Conservation (phyloP, 1,284 basidiomycete genomes). For the Microbotryomycetes sp. region DNA sequence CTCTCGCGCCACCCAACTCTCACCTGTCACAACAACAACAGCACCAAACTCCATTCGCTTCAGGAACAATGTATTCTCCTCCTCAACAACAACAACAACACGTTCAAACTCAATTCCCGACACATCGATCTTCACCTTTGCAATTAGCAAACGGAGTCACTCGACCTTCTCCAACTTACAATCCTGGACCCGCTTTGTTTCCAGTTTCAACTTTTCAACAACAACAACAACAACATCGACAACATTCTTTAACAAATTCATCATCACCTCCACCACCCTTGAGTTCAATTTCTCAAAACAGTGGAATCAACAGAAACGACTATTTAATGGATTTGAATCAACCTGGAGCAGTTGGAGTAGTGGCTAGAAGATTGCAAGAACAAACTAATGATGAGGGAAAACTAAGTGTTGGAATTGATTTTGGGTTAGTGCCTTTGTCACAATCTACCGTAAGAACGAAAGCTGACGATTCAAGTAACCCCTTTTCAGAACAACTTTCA, state of each 20-base stretch:
- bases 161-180: neutral
- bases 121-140: too few species aligned
- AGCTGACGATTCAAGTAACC: too few species aligned
- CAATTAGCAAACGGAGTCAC: neutral
- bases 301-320: neutral
- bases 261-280: neutral
- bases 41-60: neutral
- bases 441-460: too few species aligned
- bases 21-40: neutral
- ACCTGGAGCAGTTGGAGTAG: neutral
- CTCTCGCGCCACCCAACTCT: neutral
- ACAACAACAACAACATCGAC: too few species aligned
- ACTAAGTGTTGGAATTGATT: conserved; percentile 27
- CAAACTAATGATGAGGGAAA: conserved; percentile 12
- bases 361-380: neutral
- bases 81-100: neutral
- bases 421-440: conserved; percentile 24
- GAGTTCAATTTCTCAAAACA: neutral
- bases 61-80: neutral
- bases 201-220: neutral
- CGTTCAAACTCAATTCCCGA: too few species aligned
- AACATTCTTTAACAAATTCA: neutral
- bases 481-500: conserved; percentile 18
- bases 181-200: neutral
- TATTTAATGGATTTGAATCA: neutral